Evolutionary conservation across 768 basidiomycete species (phyloP).

Genomic region (Russula virescens): DNA sequence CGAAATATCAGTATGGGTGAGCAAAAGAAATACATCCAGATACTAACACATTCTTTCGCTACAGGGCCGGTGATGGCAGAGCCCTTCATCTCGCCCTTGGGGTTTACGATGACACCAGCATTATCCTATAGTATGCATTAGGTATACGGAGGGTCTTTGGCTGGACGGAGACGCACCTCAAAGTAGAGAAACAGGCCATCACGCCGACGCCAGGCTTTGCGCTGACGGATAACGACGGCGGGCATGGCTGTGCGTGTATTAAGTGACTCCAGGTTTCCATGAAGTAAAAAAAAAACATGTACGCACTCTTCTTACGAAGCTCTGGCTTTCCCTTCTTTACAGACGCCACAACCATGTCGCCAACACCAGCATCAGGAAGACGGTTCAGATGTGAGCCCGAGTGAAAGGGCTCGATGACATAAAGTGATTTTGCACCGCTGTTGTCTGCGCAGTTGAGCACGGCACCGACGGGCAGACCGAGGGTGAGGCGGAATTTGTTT

Average conservation of each 20-base stretch:
- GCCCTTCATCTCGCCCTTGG: conserved; percentile 99
- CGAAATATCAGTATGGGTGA: conserved; percentile 1
- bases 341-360: conserved; percentile 92
- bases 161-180: conserved; percentile 47
- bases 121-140: conserved; percentile 55
- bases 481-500: conserved; percentile 94
- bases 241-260: conserved; percentile 71
- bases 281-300: conserved; percentile 23
- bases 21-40: background rate
- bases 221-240: conserved; percentile 92
- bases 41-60: conserved; percentile 97
- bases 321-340: conserved; percentile 99
- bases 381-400: conserved; percentile 96
- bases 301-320: conserved; percentile 97
- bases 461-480: conserved; percentile 90
- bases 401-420: conserved; percentile 90
- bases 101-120: conserved; percentile 95
- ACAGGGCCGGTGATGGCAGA: conserved; percentile 95
- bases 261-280: background rate
- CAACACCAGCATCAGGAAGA: conserved; percentile 92
- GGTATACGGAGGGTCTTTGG: background rate
- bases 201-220: conserved; percentile 96
- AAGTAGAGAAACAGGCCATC: conserved; percentile 99
- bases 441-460: conserved; percentile 99
- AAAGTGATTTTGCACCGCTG: conserved; percentile 96